Evolutionary conservation across 2,329 filamentous ascomycete genomes (phyloP).

Genomic region (Pleurostoma richardsiae): DNA sequence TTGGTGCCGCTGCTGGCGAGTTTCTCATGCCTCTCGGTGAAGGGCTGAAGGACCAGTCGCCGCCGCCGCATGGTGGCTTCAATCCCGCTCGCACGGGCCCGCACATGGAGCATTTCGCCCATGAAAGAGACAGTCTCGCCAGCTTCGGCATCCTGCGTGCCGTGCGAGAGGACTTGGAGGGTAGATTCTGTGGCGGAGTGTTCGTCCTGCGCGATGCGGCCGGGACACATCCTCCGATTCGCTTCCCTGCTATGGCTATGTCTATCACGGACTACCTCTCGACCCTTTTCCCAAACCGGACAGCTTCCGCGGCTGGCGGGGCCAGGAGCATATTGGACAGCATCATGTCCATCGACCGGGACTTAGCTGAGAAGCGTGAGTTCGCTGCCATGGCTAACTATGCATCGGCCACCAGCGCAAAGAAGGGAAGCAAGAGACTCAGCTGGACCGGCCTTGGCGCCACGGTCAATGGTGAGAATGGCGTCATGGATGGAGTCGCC

Average conservation of each 20-base stretch:
- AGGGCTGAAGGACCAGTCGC: slow-evolving; percentile 2
- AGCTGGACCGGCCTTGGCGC: slow-evolving; percentile 35
- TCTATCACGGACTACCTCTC: slow-evolving; percentile 29
- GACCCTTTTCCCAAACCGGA: slow-evolving; percentile 23
- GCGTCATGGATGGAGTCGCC: slow-evolving; percentile 24
- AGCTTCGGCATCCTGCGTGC: slow-evolving; percentile 29
- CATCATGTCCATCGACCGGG: slow-evolving; percentile 29
- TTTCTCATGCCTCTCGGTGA: slow-evolving; percentile 27
- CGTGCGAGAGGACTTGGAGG: slow-evolving; percentile 26
- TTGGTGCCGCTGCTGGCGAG: slow-evolving; percentile 31
- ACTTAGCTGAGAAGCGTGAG: slow-evolving; percentile 35
- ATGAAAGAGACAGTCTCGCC: slow-evolving; percentile 29
- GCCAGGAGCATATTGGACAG: slow-evolving; percentile 22
- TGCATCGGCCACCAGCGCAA: slow-evolving; percentile 6
- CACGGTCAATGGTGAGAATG: slow-evolving; percentile 19
- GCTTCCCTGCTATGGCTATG: slow-evolving; percentile 5
- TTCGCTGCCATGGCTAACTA: slow-evolving; percentile 29
- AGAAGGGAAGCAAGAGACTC: slow-evolving; percentile 22
- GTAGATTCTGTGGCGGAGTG: slow-evolving; percentile 31
- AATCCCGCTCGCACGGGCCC: slow-evolving; percentile 11
- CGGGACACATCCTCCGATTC: slow-evolving; percentile 1
- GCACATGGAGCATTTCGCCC: slow-evolving; percentile 30
- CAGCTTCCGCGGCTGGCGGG: slow-evolving; percentile 11
- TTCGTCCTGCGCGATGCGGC: slow-evolving; percentile 24
- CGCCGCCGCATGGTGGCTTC: slow-evolving; percentile 8